A percentile compares a stretch with the other conserved stretches of the same genome.
Evolutionary conservation across 2,329 filamentous ascomycete genomes (phyloP).

Genomic region (Emergomyces orientalis): DNA sequence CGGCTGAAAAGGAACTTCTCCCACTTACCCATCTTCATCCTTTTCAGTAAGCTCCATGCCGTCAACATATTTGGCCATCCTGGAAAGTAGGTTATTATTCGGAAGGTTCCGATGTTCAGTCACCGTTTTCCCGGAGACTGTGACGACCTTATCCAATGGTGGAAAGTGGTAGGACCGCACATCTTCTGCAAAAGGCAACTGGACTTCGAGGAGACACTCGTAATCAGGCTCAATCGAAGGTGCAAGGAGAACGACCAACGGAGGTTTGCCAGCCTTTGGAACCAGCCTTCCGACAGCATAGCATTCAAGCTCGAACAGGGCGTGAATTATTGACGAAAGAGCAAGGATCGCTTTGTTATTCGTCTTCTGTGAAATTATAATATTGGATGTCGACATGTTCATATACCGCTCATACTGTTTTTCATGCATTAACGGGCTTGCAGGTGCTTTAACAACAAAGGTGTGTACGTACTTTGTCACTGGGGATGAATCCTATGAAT

Average conservation of each 20-base stretch:
- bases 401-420: slow-evolving; percentile 70
- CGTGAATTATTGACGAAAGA: slow-evolving; percentile 80
- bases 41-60: slow-evolving; percentile 73
- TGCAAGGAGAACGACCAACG: slow-evolving; percentile 65
- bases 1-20: slow-evolving; percentile 8
- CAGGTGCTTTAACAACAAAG: neutral
- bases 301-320: slow-evolving; percentile 72
- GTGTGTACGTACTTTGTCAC: slow-evolving; percentile 48
- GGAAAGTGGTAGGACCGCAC: slow-evolving; percentile 85
- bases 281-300: slow-evolving; percentile 84
- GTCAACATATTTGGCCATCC: slow-evolving; percentile 89
- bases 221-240: slow-evolving; percentile 69
- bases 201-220: slow-evolving; percentile 81
- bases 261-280: slow-evolving; percentile 70
- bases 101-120: slow-evolving; percentile 79
- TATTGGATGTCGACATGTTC: slow-evolving; percentile 69
- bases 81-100: slow-evolving; percentile 58
- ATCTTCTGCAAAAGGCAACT: slow-evolving; percentile 89
- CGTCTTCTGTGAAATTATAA: slow-evolving; percentile 65
- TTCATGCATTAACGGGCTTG: neutral
- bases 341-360: slow-evolving; percentile 78
- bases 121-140: slow-evolving; percentile 70
- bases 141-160: slow-evolving; percentile 76
- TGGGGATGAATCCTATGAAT: slow-evolving; percentile 77
- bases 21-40: slow-evolving; percentile 62